These are phyloP conservation scores for Phyllosticta citriasiana DNA, from an alignment of 2,329 filamentous ascomycete species.

Conservation along the genomic window DNA sequence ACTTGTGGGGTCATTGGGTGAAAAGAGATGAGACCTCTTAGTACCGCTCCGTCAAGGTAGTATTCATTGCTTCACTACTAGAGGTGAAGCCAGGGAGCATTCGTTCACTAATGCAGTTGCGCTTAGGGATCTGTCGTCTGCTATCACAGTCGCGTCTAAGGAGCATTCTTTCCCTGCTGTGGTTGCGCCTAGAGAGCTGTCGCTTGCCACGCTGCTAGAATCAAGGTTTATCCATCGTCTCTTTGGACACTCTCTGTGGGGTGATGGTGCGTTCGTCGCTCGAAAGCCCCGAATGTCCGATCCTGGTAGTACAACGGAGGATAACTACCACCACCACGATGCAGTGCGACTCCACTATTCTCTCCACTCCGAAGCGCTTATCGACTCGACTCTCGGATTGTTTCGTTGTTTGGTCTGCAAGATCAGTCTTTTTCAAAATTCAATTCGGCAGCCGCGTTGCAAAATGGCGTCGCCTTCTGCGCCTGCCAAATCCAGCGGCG, in stretches of 20 bases:
- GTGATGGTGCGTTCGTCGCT: background rate
- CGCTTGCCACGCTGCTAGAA: too few species aligned
- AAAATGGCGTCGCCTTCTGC: background rate
- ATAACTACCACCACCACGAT: background rate
- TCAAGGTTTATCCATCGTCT: too few species aligned
- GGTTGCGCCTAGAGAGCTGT: too few species aligned
- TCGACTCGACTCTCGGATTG: background rate
- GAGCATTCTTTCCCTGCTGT: too few species aligned
- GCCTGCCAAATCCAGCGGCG: background rate
- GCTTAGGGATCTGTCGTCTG: too few species aligned
- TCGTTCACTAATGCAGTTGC: too few species aligned
- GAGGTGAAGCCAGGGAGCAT: too few species aligned
- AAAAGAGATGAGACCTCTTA: too few species aligned
- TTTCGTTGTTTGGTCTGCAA: background rate
- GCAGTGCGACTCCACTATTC: background rate
- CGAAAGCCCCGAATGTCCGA: constrained; percentile 1
- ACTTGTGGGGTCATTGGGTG: too few species aligned
- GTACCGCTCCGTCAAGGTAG: too few species aligned
- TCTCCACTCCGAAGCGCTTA: background rate
- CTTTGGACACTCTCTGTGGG: background rate
- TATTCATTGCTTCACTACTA: too few species aligned
- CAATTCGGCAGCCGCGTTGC: background rate
- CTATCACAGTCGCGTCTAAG: too few species aligned
- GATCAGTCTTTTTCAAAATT: background rate
- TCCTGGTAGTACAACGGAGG: background rate